Evolutionary conservation across 2,329 filamentous ascomycete genomes (phyloP), one percentile per base, ranked within the genome.

Genomic region (Chalara sp.): DNA sequence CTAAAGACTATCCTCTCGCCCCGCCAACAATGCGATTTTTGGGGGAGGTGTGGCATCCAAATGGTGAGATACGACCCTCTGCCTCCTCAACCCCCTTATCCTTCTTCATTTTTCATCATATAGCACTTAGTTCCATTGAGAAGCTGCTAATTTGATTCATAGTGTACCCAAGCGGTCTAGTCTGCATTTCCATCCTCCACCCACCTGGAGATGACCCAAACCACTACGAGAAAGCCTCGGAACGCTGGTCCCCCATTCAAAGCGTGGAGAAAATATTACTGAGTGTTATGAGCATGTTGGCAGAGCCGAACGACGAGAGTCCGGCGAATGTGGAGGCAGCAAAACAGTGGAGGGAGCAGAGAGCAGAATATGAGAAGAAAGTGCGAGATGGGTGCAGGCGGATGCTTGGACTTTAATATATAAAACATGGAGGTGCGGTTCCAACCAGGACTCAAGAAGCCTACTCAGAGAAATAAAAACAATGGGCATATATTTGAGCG

Each of bases 141-240:
- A 3, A 10, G n/a, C 4, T 28, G 41, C 41, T 43, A n/a, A 37
- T n/a, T 37, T 8, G 35, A 8, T 37, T 10, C 35, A 6, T 37
- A 96, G 91, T 97, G 48, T 97, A 97, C 68, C 80, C 86, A 12
- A 92, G 86, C 67, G 92, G 92, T 57, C 80, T 92, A 13, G 93
- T 97, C 61, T 97, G 92, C 74, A 97, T 97, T 65, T 95, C 89
- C n/a, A 97, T 97, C 72, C 83, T 97, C 2, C 92, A 97, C 70
- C 86, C 92, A 3, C 92, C 92, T 3, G 92, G 93, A 63, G 92
- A 97, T 72, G 92, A 97, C 70, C 93, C 93, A 49, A 96, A 96
- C 73, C 91, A 96, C 75, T 97, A 97, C 78, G 92, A 97, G 71
- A 88, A 92, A 62, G 92, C 93, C 6, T 90, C 87, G 1, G 93